Percentiles rank a stretch among this genome's conserved stretches.
Evolutionary conservation across 2,329 filamentous ascomycete genomes (phyloP).

Genomic region (Xylariaceae sp.): DNA sequence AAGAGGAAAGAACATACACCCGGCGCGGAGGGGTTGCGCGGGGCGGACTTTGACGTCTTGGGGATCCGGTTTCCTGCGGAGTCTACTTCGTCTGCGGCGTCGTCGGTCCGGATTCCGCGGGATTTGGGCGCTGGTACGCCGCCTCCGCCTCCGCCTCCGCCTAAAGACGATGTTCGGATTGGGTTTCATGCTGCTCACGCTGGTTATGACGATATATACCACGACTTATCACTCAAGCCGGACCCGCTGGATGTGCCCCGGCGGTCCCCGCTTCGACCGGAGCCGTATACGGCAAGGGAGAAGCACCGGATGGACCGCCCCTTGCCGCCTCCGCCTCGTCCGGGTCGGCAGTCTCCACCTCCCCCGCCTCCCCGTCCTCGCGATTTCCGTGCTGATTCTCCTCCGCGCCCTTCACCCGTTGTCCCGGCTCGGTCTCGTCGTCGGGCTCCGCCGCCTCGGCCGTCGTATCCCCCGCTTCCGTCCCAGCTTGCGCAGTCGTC

Average conservation of each 20-base stretch:
- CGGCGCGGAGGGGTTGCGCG: neutral
- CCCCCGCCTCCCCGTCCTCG: neutral
- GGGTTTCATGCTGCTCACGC: neutral
- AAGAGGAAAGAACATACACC: neutral
- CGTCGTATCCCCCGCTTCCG: no score
- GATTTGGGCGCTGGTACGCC: neutral
- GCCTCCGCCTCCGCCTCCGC: conserved; percentile 1
- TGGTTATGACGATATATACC: neutral
- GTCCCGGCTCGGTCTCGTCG: neutral
- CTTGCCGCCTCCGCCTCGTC: neutral
- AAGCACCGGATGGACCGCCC: neutral
- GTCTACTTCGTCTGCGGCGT: no score
- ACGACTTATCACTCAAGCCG: conserved; percentile 14
- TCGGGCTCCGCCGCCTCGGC: no score
- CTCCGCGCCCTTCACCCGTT: no score
- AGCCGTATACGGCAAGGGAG: neutral
- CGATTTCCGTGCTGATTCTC: no score
- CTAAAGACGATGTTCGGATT: neutral
- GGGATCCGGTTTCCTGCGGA: neutral
- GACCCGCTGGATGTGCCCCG: conserved; percentile 12
- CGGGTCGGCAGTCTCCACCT: neutral
- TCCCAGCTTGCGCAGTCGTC: no score
- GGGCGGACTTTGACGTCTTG: neutral
- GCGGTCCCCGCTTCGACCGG: neutral
- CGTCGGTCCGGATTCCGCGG: no score